A percentile compares a stretch with the other conserved stretches of the same genome.
These are phyloP conservation scores for Aspergillus versicolor DNA, from an alignment of 2,329 filamentous ascomycete species.

Conservation along the genomic window DNA sequence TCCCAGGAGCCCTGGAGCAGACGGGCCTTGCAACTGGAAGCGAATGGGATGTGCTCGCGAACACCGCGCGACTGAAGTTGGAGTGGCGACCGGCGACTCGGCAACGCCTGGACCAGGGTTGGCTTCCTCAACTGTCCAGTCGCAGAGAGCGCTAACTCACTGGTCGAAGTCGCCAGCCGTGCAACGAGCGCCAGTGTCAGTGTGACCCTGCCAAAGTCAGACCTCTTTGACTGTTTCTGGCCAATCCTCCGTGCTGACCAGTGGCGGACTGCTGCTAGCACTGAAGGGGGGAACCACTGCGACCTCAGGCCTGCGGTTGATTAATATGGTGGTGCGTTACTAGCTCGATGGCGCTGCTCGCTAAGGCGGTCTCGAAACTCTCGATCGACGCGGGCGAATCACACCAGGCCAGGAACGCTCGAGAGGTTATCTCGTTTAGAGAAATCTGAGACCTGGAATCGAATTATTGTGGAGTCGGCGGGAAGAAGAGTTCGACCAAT, in stretches of 20 bases:
- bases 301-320: background rate
- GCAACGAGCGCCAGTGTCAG: background rate
- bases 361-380: background rate
- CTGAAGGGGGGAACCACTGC: conserved; percentile 4
- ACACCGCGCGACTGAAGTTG: background rate
- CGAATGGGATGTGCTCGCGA: background rate
- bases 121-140: background rate
- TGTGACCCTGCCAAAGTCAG: conserved; percentile 4
- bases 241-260: conserved; percentile 8
- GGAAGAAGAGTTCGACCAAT: background rate
- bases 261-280: background rate
- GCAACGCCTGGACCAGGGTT: background rate
- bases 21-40: background rate
- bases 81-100: conserved; percentile 9
- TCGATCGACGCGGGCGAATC: conserved; percentile 4
- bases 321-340: background rate
- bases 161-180: conserved; percentile 10
- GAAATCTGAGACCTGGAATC: background rate
- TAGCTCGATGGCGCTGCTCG: background rate
- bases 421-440: background rate
- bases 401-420: background rate
- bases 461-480: background rate
- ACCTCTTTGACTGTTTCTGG: conserved; percentile 6
- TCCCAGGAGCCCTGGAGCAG: background rate
- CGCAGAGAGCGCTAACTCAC: background rate